These are phyloP conservation scores for Euphorbia peplus DNA, from an alignment of 345 rosid species.

Conservation along the genomic window DNA sequence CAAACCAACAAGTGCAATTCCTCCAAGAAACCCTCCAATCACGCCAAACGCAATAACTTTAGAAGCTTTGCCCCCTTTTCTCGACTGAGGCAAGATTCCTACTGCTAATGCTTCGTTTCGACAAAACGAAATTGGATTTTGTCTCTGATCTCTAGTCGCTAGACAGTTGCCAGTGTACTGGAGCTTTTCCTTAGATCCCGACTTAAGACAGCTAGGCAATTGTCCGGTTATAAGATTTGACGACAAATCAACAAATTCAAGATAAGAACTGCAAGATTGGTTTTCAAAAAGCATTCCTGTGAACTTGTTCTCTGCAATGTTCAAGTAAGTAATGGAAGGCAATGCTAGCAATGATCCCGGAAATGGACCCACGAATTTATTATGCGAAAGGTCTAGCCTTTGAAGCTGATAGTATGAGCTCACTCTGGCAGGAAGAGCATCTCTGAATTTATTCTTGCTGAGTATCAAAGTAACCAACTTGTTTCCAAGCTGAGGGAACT, in stretches of 20 bases:
- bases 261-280: constrained; percentile 61
- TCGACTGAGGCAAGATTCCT: constrained; percentile 59
- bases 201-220: constrained; percentile 62
- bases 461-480: constrained; percentile 67
- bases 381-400: constrained; percentile 71
- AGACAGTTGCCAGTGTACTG: constrained; percentile 66
- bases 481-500: constrained; percentile 66
- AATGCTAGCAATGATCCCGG: constrained; percentile 55
- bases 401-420: constrained; percentile 71
- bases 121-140: constrained; percentile 66
- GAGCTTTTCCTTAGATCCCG: constrained; percentile 44
- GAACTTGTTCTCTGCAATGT: constrained; percentile 74
- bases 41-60: constrained; percentile 49
- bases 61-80: constrained; percentile 32
- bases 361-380: constrained; percentile 81
- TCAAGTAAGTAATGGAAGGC: constrained; percentile 58
- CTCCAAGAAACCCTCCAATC: constrained; percentile 60
- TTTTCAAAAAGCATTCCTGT: constrained; percentile 73
- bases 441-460: constrained; percentile 82
- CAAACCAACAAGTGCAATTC: constrained; percentile 43
- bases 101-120: constrained; percentile 88
- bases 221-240: constrained; percentile 80
- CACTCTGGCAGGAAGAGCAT: constrained; percentile 55
- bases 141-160: constrained; percentile 40
- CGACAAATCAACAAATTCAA: constrained; percentile 65